A percentile compares a stretch with the other conserved stretches of the same genome.
Conservation (phyloP, 768 basidiomycete genomes). For the Leccinum arenicola region DNA sequence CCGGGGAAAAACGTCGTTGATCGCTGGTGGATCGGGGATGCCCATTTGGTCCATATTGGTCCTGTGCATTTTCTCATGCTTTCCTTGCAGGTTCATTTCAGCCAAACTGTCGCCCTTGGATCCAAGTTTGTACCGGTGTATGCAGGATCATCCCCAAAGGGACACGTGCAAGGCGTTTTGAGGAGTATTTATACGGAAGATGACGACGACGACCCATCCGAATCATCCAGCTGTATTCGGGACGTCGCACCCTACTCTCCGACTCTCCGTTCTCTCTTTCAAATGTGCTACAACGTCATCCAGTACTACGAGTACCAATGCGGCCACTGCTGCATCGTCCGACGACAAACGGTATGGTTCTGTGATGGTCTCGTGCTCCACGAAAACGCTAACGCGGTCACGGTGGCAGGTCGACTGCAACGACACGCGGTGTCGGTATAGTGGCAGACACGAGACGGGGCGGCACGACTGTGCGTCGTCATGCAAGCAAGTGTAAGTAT, state of each 20-base stretch:
- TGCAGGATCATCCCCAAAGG: slow-evolving; percentile 5
- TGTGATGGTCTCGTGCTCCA: neutral
- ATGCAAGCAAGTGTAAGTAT: slow-evolving; percentile 38
- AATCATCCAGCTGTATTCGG: slow-evolving; percentile 5
- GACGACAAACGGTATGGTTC: slow-evolving; percentile 35
- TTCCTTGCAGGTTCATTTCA: slow-evolving; percentile 6
- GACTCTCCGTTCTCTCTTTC: neutral
- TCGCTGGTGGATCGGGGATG: neutral
- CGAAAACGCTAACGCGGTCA: neutral
- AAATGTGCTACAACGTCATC: slow-evolving; percentile 36
- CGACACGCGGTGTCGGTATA: slow-evolving; percentile 36
- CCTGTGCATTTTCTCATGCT: slow-evolving; percentile 18
- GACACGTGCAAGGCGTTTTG: slow-evolving; percentile 1
- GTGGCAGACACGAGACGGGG: slow-evolving; percentile 31
- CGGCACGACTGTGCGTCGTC: slow-evolving; percentile 37
- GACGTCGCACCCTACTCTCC: neutral
- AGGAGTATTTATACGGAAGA: slow-evolving; percentile 23
- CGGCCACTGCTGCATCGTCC: slow-evolving; percentile 28
- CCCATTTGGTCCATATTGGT: slow-evolving; percentile 12
- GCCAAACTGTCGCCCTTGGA: neutral
- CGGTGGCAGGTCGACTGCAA: slow-evolving; percentile 52
- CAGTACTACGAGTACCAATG: slow-evolving; percentile 35
- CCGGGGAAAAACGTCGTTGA: slow-evolving; percentile 2
- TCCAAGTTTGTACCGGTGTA: slow-evolving; percentile 3
- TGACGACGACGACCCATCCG: neutral